Evolutionary conservation across 495 filamentous ascomycete genomes (phyloP), one percentile per base, ranked within the genome.

Genomic region (Aspergillus egyptiacus): DNA sequence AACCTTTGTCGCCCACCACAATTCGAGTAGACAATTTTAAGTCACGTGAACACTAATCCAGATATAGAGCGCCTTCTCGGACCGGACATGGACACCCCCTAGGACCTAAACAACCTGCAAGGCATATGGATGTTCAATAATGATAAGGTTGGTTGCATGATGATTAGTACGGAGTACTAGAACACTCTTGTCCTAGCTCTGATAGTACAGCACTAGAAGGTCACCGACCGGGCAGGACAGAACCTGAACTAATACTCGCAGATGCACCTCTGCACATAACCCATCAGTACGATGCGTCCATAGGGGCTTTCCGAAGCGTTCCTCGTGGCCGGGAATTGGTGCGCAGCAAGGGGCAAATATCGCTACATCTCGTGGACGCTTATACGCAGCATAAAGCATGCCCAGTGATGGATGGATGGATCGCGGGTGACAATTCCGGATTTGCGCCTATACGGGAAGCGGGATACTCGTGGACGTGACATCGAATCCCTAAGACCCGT

Each of bases 41-140:
- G 10, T 35, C 48, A 51, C 48, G 48, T 51, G 48, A 22, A 13
- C 39, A 9, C 48, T 51, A 51, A 18, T 22, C 31, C 39, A 6
- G 19, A 51, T 44, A 14, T 30, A 44, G 32, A 28, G 11, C 15
- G 3, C 36, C 8, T 14, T 18, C 5, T 34, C 3, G 2, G 10
- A 34, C n/a, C n/a, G n/a, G n/a, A 33, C 11, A 33, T 3, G 11
- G 31, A 13, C 15, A 33, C 11, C 11, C 31, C 4, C 10, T 33
- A 24, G 6, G 13, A 24, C n/a, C 2, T 3, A 34, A 34, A 17
- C 32, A 15, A 39, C 5, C 19, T 39, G 6, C 27, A 15, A 3
- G 28, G 3, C 9, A 18, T 3, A 34, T 34, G 32, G n/a, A 17
- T 34, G 25, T 28, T 28, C 25, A 34, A 34, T 15, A 34, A 34